A percentile compares a stretch with the other conserved stretches of the same genome.
Conservation (phyloP, 1,284 basidiomycete species). For the Tylopilus sp. region DNA sequence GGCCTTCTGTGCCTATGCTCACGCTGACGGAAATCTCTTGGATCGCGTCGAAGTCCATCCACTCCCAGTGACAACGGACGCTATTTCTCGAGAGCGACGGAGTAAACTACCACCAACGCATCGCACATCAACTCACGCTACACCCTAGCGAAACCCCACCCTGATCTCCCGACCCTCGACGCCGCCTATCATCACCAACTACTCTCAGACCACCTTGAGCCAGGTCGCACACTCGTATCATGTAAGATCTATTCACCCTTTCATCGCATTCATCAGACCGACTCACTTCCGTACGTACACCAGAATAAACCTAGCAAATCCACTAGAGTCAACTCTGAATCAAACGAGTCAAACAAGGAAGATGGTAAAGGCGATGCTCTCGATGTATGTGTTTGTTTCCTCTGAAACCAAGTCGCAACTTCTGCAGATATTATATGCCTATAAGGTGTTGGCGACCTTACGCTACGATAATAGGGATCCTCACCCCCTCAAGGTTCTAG, state of each 20-base stretch:
- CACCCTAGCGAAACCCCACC: conserved; percentile 37
- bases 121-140: conserved; percentile 3
- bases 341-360: not conserved
- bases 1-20: not conserved
- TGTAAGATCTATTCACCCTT: not conserved
- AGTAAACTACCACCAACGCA: conserved; percentile 17
- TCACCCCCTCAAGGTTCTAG: conserved; percentile 83
- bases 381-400: not conserved
- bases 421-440: conserved; percentile 88
- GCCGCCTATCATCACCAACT: conserved; percentile 30
- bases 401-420: conserved; percentile 78
- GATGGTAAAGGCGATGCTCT: not conserved
- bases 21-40: conserved; percentile 6
- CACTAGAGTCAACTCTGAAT: not conserved
- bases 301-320: not conserved
- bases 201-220: conserved; percentile 20
- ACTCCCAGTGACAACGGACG: conserved; percentile 20
- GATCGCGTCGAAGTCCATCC: conserved; percentile 22
- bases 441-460: conserved; percentile 1
- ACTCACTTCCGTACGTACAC: not conserved
- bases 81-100: conserved; percentile 11
- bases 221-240: no score
- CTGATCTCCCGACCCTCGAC: conserved; percentile 34
- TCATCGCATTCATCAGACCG: no score
- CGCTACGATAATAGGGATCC: conserved; percentile 10